These are phyloP conservation scores for Trichosporon asahii DNA, from an alignment of 1,284 basidiomycete species.

Conservation along the genomic window DNA sequence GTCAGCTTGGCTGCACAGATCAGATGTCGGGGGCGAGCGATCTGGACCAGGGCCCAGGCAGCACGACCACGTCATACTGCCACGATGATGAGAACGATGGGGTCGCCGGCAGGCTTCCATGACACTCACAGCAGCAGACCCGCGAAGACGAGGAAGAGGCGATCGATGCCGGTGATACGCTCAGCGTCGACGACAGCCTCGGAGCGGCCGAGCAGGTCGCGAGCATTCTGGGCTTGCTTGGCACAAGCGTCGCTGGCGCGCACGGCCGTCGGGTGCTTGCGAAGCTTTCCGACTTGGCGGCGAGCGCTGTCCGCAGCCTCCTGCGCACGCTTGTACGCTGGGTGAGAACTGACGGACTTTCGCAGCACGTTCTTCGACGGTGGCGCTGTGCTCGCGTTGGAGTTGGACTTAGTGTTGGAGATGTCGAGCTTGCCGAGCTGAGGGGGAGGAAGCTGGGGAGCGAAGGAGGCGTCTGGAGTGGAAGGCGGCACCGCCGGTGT, in stretches of 20 bases:
- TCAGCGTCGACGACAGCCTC: constrained; percentile 32
- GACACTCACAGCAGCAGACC: constrained; percentile 33
- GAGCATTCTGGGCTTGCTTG: constrained; percentile 29
- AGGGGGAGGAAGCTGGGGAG: not conserved
- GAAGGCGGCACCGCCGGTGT: not conserved
- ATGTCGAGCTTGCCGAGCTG: not conserved
- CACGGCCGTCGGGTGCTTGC: constrained; percentile 17
- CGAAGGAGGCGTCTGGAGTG: not conserved
- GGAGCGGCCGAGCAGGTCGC: constrained; percentile 34
- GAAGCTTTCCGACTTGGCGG: not conserved
- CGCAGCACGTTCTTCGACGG: constrained; percentile 1
- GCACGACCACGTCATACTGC: not conserved
- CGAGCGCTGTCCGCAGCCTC: not conserved
- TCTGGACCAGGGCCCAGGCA: not conserved
- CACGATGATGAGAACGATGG: not conserved
- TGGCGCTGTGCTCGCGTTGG: not conserved
- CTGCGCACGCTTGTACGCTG: constrained; percentile 10
- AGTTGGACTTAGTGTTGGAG: not conserved
- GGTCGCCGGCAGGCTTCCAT: too few species aligned
- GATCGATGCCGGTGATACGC: constrained; percentile 37
- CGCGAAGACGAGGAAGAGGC: constrained; percentile 36
- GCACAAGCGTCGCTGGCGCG: constrained; percentile 4
- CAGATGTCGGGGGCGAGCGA: constrained; percentile 8
- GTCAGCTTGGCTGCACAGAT: not conserved
- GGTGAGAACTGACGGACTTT: not conserved